Conservation (phyloP, 2,329 filamentous ascomycete species). For the Clonostachys rhizophaga region DNA sequence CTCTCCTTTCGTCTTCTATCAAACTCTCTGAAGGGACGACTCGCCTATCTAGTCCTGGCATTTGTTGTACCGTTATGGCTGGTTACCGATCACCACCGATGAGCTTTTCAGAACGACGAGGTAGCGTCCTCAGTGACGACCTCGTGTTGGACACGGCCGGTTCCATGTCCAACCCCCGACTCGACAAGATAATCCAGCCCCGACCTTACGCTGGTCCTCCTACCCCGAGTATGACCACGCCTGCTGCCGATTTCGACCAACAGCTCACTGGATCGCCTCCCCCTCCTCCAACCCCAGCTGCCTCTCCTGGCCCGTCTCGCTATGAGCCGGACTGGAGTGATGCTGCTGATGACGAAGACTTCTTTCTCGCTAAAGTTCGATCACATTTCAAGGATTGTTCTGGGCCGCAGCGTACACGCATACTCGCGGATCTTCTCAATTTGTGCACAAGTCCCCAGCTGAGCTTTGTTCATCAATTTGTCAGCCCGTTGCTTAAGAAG, state of each 20-base stretch:
- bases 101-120: constrained; percentile 58
- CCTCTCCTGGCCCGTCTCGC: constrained; percentile 58
- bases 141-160: constrained; percentile 47
- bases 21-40: too few species aligned
- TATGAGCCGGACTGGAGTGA: constrained; percentile 69
- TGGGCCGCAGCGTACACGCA: constrained; percentile 69
- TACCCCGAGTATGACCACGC: constrained; percentile 63
- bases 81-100: constrained; percentile 32
- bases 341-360: constrained; percentile 75
- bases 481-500: constrained; percentile 90
- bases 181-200: constrained; percentile 43
- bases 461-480: constrained; percentile 94
- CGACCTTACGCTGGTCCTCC: constrained; percentile 51
- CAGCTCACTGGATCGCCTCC: constrained; percentile 56
- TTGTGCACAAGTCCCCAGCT: constrained; percentile 93
- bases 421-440: constrained; percentile 85
- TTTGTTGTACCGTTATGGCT: background rate
- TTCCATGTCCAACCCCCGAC: constrained; percentile 34
- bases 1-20: background rate
- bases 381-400: constrained; percentile 76
- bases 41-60: too few species aligned
- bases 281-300: constrained; percentile 60
- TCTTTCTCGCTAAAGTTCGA: constrained; percentile 74
- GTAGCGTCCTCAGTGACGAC: constrained; percentile 53
- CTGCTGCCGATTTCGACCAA: constrained; percentile 59